Evolutionary conservation across 768 basidiomycete genomes (phyloP).

Genomic region (Psilocybe azurescens): DNA sequence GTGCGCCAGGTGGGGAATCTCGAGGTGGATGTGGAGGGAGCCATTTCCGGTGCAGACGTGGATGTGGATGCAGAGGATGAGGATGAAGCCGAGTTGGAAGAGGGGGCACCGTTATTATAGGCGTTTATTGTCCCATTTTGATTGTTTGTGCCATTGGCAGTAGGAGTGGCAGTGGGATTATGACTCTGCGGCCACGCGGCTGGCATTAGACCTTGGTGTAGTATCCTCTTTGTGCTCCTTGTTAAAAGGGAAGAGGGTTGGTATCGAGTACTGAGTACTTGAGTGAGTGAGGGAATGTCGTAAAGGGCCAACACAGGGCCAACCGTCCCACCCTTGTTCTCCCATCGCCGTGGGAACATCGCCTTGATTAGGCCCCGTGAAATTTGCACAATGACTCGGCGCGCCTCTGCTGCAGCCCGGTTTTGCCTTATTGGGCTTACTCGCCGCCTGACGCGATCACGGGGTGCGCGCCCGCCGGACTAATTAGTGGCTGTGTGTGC

Average conservation of each 20-base stretch:
- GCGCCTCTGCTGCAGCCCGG: conserved; percentile 8
- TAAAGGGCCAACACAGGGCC: no score
- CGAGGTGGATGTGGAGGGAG: neutral
- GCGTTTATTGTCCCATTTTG: no score
- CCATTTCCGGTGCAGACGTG: neutral
- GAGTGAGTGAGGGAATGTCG: no score
- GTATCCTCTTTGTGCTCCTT: no score
- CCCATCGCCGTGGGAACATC: conserved; percentile 13
- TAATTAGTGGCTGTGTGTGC: conserved; percentile 12
- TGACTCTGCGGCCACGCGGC: neutral
- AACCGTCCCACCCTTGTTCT: neutral
- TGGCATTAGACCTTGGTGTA: neutral
- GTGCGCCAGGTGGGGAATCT: neutral
- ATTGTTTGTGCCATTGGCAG: no score
- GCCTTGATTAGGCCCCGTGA: conserved; percentile 6
- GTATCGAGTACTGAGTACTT: neutral
- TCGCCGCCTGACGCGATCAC: conserved; percentile 20
- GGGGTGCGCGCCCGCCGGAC: neutral
- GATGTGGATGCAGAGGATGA: neutral
- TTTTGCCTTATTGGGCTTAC: neutral
- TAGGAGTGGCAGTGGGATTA: no score
- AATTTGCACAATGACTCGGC: conserved; percentile 18
- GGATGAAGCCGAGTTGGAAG: neutral
- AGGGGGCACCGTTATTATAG: neutral
- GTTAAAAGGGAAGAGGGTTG: neutral